These are phyloP conservation scores for Clarireedia homoeocarpa DNA, from an alignment of 2,329 filamentous ascomycete genomes.

Conservation along the genomic window DNA sequence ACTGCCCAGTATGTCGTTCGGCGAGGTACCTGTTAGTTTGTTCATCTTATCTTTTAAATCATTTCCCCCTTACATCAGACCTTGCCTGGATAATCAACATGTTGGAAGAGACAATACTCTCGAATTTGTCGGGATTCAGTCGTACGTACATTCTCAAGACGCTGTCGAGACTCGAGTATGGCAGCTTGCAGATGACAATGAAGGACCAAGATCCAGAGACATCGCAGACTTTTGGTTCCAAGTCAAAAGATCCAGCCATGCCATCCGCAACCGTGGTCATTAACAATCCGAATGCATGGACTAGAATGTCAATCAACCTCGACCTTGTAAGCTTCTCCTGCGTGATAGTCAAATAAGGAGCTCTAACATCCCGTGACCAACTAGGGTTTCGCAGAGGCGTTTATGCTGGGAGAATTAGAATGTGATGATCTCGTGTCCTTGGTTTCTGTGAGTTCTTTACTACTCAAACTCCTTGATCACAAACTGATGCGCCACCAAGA, in stretches of 20 bases:
- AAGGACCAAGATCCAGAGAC: neutral
- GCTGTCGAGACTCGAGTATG: neutral
- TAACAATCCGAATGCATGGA: neutral
- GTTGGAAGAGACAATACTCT: neutral
- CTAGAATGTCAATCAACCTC: neutral
- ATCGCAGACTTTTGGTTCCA: neutral
- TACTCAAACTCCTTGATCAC: neutral
- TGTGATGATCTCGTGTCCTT: constrained; percentile 49
- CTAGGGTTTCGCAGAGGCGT: constrained; percentile 34
- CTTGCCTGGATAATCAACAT: neutral
- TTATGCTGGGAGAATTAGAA: constrained; percentile 61
- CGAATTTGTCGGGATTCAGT: neutral
- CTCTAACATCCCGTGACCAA: neutral
- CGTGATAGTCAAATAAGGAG: neutral
- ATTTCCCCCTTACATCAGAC: neutral
- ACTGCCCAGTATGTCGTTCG: too few species aligned
- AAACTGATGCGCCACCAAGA: neutral
- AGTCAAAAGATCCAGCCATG: neutral
- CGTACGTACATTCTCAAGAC: neutral
- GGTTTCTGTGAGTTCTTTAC: neutral
- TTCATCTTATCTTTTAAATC: too few species aligned
- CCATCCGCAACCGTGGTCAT: neutral
- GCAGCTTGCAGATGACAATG: neutral
- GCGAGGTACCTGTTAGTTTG: too few species aligned
- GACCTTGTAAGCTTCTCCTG: neutral